phyloP scores from a whole-genome alignment of 1,284 basidiomycete genomes.

The Pseudozyma tsukubaensis region DNA sequence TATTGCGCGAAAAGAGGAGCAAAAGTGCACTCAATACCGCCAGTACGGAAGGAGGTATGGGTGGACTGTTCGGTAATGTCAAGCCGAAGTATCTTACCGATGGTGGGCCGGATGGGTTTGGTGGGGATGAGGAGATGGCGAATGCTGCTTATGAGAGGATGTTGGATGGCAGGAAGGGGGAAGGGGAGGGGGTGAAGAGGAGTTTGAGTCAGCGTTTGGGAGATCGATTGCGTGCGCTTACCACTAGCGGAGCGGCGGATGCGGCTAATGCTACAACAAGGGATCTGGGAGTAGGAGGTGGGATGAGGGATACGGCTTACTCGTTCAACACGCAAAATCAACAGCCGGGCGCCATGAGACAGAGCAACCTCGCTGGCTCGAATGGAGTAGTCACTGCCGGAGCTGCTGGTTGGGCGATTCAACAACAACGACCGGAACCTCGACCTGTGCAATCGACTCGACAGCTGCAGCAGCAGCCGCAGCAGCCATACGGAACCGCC shows the following conservation, averaged over 20 bases:
- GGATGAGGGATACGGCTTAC: slow-evolving; percentile 17
- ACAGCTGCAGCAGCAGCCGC: background rate
- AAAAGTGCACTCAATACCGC: background rate
- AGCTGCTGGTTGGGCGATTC: slow-evolving; percentile 21
- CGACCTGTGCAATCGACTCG: slow-evolving; percentile 6
- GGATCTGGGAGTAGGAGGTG: background rate
- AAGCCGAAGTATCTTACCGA: slow-evolving; percentile 27
- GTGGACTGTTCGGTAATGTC: slow-evolving; percentile 10
- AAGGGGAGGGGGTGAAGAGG: slow-evolving; percentile 6
- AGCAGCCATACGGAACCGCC: slow-evolving; percentile 1
- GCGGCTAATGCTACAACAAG: too few relatives aligned
- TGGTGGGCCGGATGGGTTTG: slow-evolving; percentile 32
- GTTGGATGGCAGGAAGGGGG: slow-evolving; percentile 4
- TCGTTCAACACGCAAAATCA: slow-evolving; percentile 24
- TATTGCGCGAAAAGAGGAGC: slow-evolving; percentile 17
- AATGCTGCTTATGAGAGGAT: slow-evolving; percentile 20
- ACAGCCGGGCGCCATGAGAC: slow-evolving; percentile 14
- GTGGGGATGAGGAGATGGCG: slow-evolving; percentile 24
- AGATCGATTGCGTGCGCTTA: slow-evolving; percentile 25
- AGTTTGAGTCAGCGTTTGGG: slow-evolving; percentile 41
- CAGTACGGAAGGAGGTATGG: slow-evolving; percentile 2
- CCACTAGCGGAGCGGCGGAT: background rate
- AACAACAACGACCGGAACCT: slow-evolving; percentile 3
- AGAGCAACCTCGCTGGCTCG: slow-evolving; percentile 13
- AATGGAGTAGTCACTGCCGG: slow-evolving; percentile 14